Evolutionary conservation across 1,284 basidiomycete species (phyloP), one percentile per base, ranked within the genome.

Genomic region (Stygiomarasmius scandens): DNA sequence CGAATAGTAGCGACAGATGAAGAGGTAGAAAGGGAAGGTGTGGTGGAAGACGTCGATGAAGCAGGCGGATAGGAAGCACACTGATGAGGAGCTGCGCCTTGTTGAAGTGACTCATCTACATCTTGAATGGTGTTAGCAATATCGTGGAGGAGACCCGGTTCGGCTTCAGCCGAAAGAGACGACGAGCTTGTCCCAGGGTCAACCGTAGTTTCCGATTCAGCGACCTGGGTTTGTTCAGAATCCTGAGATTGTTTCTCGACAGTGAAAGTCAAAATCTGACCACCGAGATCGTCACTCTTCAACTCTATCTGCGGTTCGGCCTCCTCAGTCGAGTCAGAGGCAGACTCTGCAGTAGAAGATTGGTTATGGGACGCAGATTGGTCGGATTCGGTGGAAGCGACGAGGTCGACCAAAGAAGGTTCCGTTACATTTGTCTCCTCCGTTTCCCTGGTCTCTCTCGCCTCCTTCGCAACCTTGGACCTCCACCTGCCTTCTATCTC

Each of bases 401-500:
- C n/a, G 25, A 34, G 14, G 10, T 51, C 32, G 27, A 19, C 25
- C 23, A 24, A n/a, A n/a, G n/a, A n/a, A n/a, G n/a, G n/a, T n/a
- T n/a, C n/a, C n/a, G 38, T 2, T 22, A 19, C 23, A 41, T 24
- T 11, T 11, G 5, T 5, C 48, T 25, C 22, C 27, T 27, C 49
- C 52, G 38, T 46, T 32, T 16, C 11, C n/a, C n/a, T n/a, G n/a
- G n/a, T n/a, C n/a, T 29, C 48, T 49, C 46, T 55, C 52, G 50
- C 46, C 16, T 62, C 52, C 49, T 55, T 58, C 3, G 46, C 43
- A 38, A 50, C 55, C 16, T 51, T 51, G 19, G 32, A 23, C 38
- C 24, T 56, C 66, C 66, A 71, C 61, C 70, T 64, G 48, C 63
- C 65, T 49, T 71, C 71, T 55, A 75, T 63, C 36, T 69, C 67